A percentile compares a stretch with the other conserved stretches of the same genome.
phyloP scores from a whole-genome alignment of 2,329 filamentous ascomycete species.

The Scedosporium boydii region DNA sequence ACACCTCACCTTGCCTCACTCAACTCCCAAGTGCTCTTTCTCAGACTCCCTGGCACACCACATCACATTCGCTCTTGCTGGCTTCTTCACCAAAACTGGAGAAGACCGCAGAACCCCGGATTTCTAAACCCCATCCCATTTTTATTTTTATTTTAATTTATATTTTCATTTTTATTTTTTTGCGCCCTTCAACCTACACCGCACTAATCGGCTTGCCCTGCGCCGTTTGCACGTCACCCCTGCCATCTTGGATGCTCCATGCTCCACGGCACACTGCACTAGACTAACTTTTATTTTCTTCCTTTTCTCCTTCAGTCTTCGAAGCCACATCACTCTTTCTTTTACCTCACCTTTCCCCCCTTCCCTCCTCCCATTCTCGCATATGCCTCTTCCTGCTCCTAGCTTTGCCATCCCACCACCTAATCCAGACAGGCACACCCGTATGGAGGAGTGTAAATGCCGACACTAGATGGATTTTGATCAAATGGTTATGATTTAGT shows the following conservation, averaged over 20 bases:
- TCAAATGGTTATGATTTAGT: background rate
- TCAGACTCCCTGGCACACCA: background rate
- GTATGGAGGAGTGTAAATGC: background rate
- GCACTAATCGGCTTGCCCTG: background rate
- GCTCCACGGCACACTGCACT: background rate
- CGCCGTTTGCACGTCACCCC: background rate
- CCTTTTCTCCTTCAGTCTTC: background rate
- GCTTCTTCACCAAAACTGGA: slow-evolving; percentile 7
- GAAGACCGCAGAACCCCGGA: background rate
- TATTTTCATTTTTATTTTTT: background rate
- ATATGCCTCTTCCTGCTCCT: background rate
- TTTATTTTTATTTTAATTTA: background rate
- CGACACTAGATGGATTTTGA: background rate
- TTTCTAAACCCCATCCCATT: background rate
- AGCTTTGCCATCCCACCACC: background rate
- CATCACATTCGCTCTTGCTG: too few relatives aligned
- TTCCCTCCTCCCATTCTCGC: background rate
- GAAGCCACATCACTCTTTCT: background rate
- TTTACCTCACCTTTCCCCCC: background rate
- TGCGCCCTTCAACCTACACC: background rate
- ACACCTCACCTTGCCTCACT: background rate
- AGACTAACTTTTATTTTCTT: background rate
- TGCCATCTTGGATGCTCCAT: background rate
- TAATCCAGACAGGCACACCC: background rate
- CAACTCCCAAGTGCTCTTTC: background rate